Base-by-base conservation (phyloP, 257 asterid genomes). In the Thymus mandschuricus region DNA sequence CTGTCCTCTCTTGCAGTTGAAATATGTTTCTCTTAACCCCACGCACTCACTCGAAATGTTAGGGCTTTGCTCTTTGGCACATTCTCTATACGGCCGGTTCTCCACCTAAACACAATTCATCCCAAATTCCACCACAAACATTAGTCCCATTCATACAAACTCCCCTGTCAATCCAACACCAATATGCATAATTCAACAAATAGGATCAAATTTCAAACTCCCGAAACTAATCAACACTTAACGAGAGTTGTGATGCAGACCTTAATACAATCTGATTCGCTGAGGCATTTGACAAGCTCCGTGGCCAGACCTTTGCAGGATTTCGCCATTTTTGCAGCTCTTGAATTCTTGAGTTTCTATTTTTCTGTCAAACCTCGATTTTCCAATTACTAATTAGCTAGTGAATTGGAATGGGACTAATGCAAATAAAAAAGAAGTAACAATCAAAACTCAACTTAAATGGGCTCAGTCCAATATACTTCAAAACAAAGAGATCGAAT, bases 1-100 rank as follows among this genome's bases (percentile, higher is more conserved):
- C 91, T 91, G 98, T 66, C 97, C 98, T 83, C 98, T 89, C 81
- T 93, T 91, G 89, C 97, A 93, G 77, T 89, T 93, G 89, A 89
- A 93, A 75, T 89, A 93, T 1, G 98, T 93, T 81, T 93, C 98
- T 76, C 98, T 81, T 8, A 93, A 71, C 21, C 96, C 98, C 59
- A 87, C 96, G 56, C 98, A 93, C 80, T 91, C 95, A 60, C 88
- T 87, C 4, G 97, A 86, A 73, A 93, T 89, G 6, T 73, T 73
- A 8, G 97, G 97, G 81, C 86, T 82, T 73, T 78, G 82, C 81
- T 89, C 96, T 69, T 87, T 89, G 0, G 94, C 94, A 60, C 98
- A 93, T 31, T 93, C 98, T 60, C 96, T 85, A 73, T 76, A 89
- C 0, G 90, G 71, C 76, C 95, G 78, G 54, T 84, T 87, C 72